phyloP scores from a whole-genome alignment of 129 eudicot species.

The Helianthus annuus region DNA sequence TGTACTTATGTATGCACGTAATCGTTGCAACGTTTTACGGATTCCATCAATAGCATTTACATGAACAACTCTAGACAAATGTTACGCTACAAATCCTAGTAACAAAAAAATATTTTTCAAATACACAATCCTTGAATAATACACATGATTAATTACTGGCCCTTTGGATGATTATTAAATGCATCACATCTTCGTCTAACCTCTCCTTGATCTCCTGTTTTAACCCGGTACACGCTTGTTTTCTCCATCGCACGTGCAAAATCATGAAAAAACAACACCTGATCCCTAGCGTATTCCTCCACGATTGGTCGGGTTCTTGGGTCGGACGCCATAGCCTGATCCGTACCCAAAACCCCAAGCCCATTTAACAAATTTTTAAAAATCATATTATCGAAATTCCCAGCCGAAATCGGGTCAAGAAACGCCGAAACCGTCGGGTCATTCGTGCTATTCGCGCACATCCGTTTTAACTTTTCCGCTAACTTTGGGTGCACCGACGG shows the following conservation, averaged over 20 bases:
- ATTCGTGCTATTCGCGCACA: slow-evolving; percentile 52
- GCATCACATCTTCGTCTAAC: slow-evolving; percentile 63
- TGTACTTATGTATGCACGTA: no score
- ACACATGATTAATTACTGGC: background rate
- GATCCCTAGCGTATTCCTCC: slow-evolving; percentile 55
- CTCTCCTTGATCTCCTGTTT: slow-evolving; percentile 62
- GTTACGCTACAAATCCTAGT: background rate
- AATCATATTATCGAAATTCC: slow-evolving; percentile 60
- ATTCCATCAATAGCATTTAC: background rate
- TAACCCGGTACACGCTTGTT: slow-evolving; percentile 46
- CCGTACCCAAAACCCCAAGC: slow-evolving; percentile 58
- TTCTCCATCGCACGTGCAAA: slow-evolving; percentile 74
- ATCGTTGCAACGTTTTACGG: no score
- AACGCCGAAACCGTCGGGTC: slow-evolving; percentile 54
- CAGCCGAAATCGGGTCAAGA: slow-evolving; percentile 58
- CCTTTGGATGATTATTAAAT: slow-evolving; percentile 38
- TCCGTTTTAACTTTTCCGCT: slow-evolving; percentile 35
- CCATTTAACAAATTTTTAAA: slow-evolving; percentile 57
- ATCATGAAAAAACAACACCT: slow-evolving; percentile 48
- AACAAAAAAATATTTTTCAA: background rate
- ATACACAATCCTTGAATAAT: background rate
- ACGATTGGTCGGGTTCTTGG: slow-evolving; percentile 60
- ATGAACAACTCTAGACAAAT: slow-evolving; percentile 11
- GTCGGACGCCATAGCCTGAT: slow-evolving; percentile 54
- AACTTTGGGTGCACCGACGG: slow-evolving; percentile 50